Conservation (phyloP, 345 rosid genomes). For the thale cress (Arabidopsis thaliana) region TAIR10.1 NC_003071.7:18005001-18005500, state of each 20-base stretch:
- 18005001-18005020: slow-evolving; percentile 17
- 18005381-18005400: slow-evolving; percentile 15
- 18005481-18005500: background rate
- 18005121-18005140: slow-evolving; percentile 43
- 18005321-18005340: background rate
- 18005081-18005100: background rate
- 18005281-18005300: background rate
- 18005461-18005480: background rate
- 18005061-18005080: slow-evolving; percentile 12
- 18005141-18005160: slow-evolving; percentile 37
- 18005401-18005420: background rate
- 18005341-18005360: background rate
- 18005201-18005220: slow-evolving; percentile 32
- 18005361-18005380: background rate
- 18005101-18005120: slow-evolving; percentile 35
- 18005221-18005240: slow-evolving; percentile 39
- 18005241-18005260: slow-evolving; percentile 23
- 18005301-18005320: background rate
- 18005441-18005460: background rate
- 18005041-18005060: slow-evolving; percentile 36
- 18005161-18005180: slow-evolving; percentile 36
- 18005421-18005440: background rate
- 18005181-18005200: slow-evolving; percentile 23
- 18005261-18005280: background rate
- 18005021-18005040: slow-evolving; percentile 45